A percentile compares a stretch with the other conserved stretches of the same genome.
phyloP scores from a whole-genome alignment of 345 rosid species.

The Brassica juncea region DNA sequence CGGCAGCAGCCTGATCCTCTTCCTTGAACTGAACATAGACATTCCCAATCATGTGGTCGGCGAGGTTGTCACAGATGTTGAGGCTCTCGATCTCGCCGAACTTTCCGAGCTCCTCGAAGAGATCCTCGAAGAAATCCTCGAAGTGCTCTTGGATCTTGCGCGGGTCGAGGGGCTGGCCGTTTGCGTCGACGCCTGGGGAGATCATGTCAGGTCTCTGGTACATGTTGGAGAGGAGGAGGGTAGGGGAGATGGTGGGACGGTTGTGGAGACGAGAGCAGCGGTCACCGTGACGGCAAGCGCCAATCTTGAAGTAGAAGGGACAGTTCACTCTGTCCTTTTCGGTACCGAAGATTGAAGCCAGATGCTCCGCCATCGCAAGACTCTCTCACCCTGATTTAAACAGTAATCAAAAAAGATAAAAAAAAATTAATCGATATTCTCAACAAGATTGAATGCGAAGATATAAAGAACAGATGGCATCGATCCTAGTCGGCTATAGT shows the following conservation, averaged over 20 bases:
- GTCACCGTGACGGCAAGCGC: slow-evolving; percentile 91
- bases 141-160: slow-evolving; percentile 79
- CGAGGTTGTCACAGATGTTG: slow-evolving; percentile 75
- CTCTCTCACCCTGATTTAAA: slow-evolving; percentile 10
- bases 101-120: slow-evolving; percentile 85
- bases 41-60: slow-evolving; percentile 45
- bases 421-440: not conserved
- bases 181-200: slow-evolving; percentile 49
- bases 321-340: slow-evolving; percentile 90
- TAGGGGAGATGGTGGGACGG: slow-evolving; percentile 78
- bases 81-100: slow-evolving; percentile 89
- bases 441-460: too few species aligned
- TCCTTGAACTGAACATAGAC: slow-evolving; percentile 87
- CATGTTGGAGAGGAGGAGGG: slow-evolving; percentile 71
- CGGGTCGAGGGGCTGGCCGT: slow-evolving; percentile 76
- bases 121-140: slow-evolving; percentile 86
- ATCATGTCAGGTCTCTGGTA: not conserved
- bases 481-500: too few species aligned
- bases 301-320: slow-evolving; percentile 87
- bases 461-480: too few species aligned
- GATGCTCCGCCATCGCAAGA: slow-evolving; percentile 64
- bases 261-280: slow-evolving; percentile 90
- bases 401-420: not conserved
- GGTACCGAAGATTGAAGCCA: slow-evolving; percentile 53
- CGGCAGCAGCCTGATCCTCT: slow-evolving; percentile 91